A percentile compares a stretch with the other conserved stretches of the same genome.
These are phyloP conservation scores for Penicillium verhagenii DNA, from an alignment of 495 filamentous ascomycete genomes.

Conservation along the genomic window DNA sequence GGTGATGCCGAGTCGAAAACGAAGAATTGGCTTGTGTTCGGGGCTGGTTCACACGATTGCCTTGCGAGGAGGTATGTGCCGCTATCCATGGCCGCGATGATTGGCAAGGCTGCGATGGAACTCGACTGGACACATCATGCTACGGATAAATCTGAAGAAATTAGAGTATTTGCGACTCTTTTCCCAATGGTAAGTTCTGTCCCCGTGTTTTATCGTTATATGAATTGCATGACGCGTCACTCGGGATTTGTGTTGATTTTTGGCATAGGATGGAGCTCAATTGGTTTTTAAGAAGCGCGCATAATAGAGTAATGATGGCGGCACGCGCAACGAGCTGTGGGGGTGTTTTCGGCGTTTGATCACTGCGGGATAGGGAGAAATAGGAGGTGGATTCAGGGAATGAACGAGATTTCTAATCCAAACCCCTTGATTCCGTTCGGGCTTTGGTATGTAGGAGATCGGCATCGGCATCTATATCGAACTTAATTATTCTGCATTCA, in stretches of 20 bases:
- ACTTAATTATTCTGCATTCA: no score
- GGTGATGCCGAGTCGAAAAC: conserved; percentile 86
- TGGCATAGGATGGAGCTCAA: conserved; percentile 54
- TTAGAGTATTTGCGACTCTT: conserved; percentile 92
- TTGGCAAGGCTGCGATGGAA: conserved; percentile 80
- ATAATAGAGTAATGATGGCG: conserved; percentile 3
- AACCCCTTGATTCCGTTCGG: not conserved
- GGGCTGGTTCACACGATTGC: conserved; percentile 89
- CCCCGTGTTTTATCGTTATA: not conserved
- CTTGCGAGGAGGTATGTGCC: conserved; percentile 85
- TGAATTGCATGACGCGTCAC: not conserved
- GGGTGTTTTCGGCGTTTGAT: not conserved
- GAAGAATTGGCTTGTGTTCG: conserved; percentile 97
- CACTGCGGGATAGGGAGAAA: not conserved
- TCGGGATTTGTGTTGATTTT: not conserved
- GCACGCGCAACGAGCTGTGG: no score
- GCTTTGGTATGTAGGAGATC: no score
- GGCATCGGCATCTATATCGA: no score
- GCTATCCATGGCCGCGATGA: conserved; percentile 78
- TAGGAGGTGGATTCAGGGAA: not conserved
- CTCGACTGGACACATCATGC: conserved; percentile 84
- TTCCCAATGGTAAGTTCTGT: conserved; percentile 78
- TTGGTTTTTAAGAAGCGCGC: conserved; percentile 55
- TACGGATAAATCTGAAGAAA: conserved; percentile 77
- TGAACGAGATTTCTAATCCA: no score